Evolutionary conservation across 2,329 filamentous ascomycete species (phyloP), one percentile per base, ranked within the genome.

Genomic region (Phyllosticta ampelicida): DNA sequence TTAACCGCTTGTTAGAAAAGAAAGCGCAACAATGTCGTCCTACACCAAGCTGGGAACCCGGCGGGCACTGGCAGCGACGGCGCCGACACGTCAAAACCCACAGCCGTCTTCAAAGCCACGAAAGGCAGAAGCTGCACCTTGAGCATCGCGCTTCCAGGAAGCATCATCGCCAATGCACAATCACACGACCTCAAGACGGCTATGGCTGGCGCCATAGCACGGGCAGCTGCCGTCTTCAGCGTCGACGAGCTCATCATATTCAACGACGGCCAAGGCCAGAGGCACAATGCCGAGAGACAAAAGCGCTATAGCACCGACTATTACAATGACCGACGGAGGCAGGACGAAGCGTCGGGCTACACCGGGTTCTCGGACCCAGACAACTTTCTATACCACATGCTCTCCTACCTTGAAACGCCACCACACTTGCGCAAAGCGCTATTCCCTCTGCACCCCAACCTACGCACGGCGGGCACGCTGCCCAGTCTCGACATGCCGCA

Each of bases 191-290:
- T 89, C 67, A 86, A 89, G 68, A 89, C 86, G 36, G 79, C 80
- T 53, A 78, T 87, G 53, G 86, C 85, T 1, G 87, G 86, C 8
- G 85, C 86, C 62, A 85, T 95, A 56, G 89, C 89, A 5, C 87
- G 90, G 56, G 88, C 89, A 30, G 80, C 90, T 55, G 86, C 88
- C 61, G 86, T 95, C 62, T 95, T 94, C 73, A 86, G 83, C 66
- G 80, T 95, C 63, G 90, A 95, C 68, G 90, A 95, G 73, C 79
- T 95, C 28, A 79, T 95, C 54, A 76, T 95, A 57, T 95, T 87
- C 70, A 84, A 92, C 67, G 90, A 95, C 72, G 80, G 78, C n/a
- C 74, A 78, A 57, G 50, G 62, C 36, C 62, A 70, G 51, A 50
- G 53, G 21, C 28, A 55, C 58, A 60, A 63, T 53, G 58, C 62